Percentiles rank a stretch among this genome's conserved stretches.
Evolutionary conservation across 257 asterid species (phyloP).

Genomic region (Misopates orontium): DNA sequence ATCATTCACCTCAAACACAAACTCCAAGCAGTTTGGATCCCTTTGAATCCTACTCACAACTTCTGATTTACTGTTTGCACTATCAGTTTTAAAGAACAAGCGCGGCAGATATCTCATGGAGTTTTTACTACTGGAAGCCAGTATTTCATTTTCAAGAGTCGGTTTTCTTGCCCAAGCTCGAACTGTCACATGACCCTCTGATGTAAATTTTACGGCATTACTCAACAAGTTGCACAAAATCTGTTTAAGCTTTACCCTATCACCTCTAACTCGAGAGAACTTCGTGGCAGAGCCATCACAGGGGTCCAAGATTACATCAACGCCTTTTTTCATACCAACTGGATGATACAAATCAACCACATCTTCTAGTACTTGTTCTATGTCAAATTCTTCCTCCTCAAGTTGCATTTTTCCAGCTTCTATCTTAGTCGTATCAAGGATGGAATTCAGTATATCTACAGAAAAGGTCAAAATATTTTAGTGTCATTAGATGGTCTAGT

Average conservation of each 20-base stretch:
- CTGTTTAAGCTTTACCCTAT: constrained; percentile 61
- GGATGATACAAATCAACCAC: constrained; percentile 62
- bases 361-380: constrained; percentile 60
- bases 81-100: constrained; percentile 28
- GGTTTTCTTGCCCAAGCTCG: constrained; percentile 66
- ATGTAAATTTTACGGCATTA: constrained; percentile 80
- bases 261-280: constrained; percentile 54
- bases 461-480: neutral
- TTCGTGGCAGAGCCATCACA: constrained; percentile 52
- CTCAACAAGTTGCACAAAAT: constrained; percentile 63
- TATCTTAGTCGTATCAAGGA: constrained; percentile 72
- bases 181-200: constrained; percentile 61
- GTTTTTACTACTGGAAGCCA: constrained; percentile 29
- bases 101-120: constrained; percentile 33
- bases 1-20: constrained; percentile 67
- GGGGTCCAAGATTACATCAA: constrained; percentile 72
- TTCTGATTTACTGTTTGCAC: constrained; percentile 28
- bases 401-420: constrained; percentile 68
- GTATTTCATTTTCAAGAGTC: constrained; percentile 35
- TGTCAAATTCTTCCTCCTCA: constrained; percentile 59
- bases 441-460: constrained; percentile 59
- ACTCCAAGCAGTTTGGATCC: constrained; percentile 55
- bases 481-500: neutral
- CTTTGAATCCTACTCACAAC: constrained; percentile 28
- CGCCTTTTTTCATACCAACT: constrained; percentile 59